These are phyloP conservation scores for Colletotrichum kahawae DNA, from an alignment of 2,329 filamentous ascomycete species.

Conservation along the genomic window DNA sequence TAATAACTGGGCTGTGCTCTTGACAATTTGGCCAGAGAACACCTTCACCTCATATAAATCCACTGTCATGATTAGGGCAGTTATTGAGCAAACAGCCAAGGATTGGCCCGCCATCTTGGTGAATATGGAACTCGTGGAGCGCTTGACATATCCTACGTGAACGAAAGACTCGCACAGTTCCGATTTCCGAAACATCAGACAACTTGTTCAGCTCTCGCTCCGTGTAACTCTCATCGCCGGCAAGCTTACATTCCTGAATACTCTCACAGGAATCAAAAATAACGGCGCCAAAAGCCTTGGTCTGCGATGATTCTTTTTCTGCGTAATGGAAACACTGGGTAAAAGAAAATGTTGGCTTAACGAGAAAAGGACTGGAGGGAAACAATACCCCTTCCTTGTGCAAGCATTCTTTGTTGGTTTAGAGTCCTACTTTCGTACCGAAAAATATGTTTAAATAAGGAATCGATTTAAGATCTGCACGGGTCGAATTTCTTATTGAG, in stretches of 20 bases:
- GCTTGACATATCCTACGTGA: no score
- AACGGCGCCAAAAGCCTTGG: not conserved
- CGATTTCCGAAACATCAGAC: not conserved
- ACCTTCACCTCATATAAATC: not conserved
- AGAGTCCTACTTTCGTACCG: no score
- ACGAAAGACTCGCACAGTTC: not conserved
- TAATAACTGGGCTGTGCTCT: rapidly evolving
- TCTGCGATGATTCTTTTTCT: rapidly evolving
- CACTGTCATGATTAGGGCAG: rapidly evolving
- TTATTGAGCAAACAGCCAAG: no score
- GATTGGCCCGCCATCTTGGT: no score
- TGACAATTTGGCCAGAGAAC: not conserved
- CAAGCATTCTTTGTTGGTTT: not conserved
- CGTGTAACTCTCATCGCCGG: not conserved
- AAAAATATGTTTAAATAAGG: no score
- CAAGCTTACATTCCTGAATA: not conserved
- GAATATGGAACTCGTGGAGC: no score
- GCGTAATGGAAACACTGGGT: no score
- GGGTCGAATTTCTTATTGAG: rapidly evolving
- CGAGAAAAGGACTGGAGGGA: no score
- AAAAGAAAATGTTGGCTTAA: no score
- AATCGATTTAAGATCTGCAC: no score
- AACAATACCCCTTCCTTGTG: no score
- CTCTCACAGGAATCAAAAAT: no score
- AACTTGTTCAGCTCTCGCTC: not conserved